Conservation (phyloP, 768 basidiomycete species). For the Suillus luteus region DNA sequence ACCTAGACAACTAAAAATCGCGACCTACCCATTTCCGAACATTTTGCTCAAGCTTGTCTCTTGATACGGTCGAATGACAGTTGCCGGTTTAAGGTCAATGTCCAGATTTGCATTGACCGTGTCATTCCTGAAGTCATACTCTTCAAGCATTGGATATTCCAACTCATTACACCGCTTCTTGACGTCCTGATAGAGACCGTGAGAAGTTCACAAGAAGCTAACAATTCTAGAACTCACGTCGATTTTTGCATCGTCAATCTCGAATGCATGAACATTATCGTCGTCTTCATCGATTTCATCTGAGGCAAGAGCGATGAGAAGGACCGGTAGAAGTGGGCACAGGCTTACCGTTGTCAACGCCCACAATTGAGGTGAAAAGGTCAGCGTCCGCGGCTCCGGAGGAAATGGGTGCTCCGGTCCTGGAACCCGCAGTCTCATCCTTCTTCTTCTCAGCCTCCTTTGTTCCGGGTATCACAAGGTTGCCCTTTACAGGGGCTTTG, state of each 20-base stretch:
- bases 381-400: conserved; percentile 59
- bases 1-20: neutral
- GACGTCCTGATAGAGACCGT: conserved; percentile 62
- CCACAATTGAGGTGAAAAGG: conserved; percentile 94
- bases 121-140: conserved; percentile 99
- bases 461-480: conserved; percentile 84
- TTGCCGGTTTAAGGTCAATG: conserved; percentile 97
- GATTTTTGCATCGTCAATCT: conserved; percentile 92
- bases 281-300: conserved; percentile 98
- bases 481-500: conserved; percentile 82
- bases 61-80: conserved; percentile 96
- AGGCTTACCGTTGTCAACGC: conserved; percentile 78
- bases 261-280: conserved; percentile 95
- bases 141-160: conserved; percentile 97
- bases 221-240: conserved; percentile 56
- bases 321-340: neutral
- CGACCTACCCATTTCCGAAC: conserved; percentile 92
- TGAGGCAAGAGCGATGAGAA: conserved; percentile 31
- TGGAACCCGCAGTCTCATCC: conserved; percentile 49
- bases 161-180: conserved; percentile 96
- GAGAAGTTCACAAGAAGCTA: conserved; percentile 10
- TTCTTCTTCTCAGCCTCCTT: conserved; percentile 73
- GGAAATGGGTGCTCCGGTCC: conserved; percentile 31
- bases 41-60: conserved; percentile 98
- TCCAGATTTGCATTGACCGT: conserved; percentile 95